Percentiles rank a stretch among this genome's conserved stretches.
These are phyloP conservation scores for Taphrina confusa DNA, from an alignment of 1,139 yeast genomes.

Conservation along the genomic window DNA sequence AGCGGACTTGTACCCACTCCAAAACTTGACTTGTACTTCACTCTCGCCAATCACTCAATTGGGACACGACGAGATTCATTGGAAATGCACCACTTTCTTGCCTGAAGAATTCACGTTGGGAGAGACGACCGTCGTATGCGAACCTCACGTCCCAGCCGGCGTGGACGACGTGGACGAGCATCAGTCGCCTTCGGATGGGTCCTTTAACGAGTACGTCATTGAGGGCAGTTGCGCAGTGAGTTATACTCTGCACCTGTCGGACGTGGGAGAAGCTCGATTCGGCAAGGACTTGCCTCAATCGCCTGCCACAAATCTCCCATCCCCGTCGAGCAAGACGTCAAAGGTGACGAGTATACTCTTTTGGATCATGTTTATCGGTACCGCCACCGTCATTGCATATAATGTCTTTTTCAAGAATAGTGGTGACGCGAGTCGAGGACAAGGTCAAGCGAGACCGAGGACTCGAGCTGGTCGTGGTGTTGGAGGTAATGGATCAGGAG, in stretches of 20 bases:
- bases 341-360: neutral
- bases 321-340: neutral
- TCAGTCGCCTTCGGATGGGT: neutral
- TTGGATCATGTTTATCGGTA: neutral
- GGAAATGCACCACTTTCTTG: conserved; percentile 36
- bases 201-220: neutral
- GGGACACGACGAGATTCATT: conserved; percentile 37
- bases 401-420: neutral
- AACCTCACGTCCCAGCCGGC: neutral
- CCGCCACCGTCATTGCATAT: conserved; percentile 1
- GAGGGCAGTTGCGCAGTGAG: conserved; percentile 11
- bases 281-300: neutral
- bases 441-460: neutral
- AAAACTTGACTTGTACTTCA: conserved; percentile 36
- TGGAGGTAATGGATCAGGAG: neutral
- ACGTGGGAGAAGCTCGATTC: neutral
- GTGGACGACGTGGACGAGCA: neutral
- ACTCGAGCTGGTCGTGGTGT: neutral
- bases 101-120: conserved; percentile 36
- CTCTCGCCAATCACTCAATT: conserved; percentile 36
- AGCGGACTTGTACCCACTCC: conserved; percentile 26
- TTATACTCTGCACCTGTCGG: neutral
- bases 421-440: neutral
- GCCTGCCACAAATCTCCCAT: neutral
- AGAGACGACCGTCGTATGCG: conserved; percentile 5